A percentile compares a stretch with the other conserved stretches of the same genome.
Evolutionary conservation across 78 protist species (phyloP).

Genomic region (Tieghemostelium lacteum): DNA sequence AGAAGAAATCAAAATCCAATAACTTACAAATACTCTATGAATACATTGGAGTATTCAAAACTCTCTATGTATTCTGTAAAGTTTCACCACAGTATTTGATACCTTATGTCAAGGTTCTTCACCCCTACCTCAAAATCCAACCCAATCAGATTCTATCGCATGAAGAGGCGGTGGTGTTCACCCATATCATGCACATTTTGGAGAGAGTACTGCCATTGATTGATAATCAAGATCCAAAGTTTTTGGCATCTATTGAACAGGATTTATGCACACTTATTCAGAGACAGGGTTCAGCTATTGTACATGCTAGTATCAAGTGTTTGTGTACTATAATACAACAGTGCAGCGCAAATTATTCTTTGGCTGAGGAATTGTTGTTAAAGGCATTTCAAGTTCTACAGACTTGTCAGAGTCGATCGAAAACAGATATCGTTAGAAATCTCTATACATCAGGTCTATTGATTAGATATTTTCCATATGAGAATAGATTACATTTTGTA

Average conservation of each 20-base stretch:
- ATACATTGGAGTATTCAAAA: slow-evolving; percentile 44
- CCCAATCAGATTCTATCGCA: background rate
- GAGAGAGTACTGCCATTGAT: slow-evolving; percentile 37
- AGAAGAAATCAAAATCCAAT: slow-evolving; percentile 12
- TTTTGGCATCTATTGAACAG: background rate
- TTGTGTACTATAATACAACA: slow-evolving; percentile 11
- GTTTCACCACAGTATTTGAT: slow-evolving; percentile 20
- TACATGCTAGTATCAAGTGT: slow-evolving; percentile 23
- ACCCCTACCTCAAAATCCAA: slow-evolving; percentile 39
- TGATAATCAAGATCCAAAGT: slow-evolving; percentile 14
- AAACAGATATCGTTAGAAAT: slow-evolving; percentile 27
- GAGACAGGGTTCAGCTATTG: slow-evolving; percentile 29
- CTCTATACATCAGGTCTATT: slow-evolving; percentile 25
- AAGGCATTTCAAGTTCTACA: background rate
- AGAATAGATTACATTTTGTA: background rate
- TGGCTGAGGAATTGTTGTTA: background rate
- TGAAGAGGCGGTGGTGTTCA: background rate
- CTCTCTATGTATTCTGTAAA: slow-evolving; percentile 43
- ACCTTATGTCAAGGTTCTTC: slow-evolving; percentile 23
- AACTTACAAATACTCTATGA: background rate
- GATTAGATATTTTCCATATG: slow-evolving; percentile 44
- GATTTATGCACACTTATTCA: slow-evolving; percentile 26
- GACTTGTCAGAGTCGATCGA: background rate
- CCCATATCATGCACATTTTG: background rate
- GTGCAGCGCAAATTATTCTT: slow-evolving; percentile 8